These are phyloP conservation scores for Ceratobasidium sp. DNA, from an alignment of 1,284 basidiomycete species.

Conservation along the genomic window DNA sequence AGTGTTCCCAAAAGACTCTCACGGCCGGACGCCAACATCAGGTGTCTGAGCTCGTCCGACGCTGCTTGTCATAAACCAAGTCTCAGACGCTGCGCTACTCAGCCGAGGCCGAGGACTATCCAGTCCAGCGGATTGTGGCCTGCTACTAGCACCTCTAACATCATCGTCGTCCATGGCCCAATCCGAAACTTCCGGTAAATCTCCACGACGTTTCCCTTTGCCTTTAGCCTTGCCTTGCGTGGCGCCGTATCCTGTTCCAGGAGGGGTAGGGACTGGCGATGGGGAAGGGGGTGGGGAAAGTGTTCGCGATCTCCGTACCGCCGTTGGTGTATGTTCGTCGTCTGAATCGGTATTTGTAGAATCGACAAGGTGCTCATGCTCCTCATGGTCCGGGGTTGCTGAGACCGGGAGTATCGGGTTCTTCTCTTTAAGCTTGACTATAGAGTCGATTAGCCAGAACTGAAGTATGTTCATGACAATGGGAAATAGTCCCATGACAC, in stretches of 20 bases:
- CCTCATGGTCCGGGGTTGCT: conserved; percentile 4
- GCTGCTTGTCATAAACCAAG: conserved; percentile 36
- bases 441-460: conserved; percentile 89
- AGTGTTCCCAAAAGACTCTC: neutral
- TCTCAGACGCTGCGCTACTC: conserved; percentile 27
- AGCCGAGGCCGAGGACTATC: conserved; percentile 22
- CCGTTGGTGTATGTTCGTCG: conserved; percentile 7
- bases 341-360: conserved; percentile 15
- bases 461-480: conserved; percentile 92
- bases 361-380: conserved; percentile 39
- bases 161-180: conserved; percentile 43
- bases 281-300: conserved; percentile 44
- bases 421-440: conserved; percentile 65
- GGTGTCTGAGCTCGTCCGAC: conserved; percentile 31
- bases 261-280: conserved; percentile 41
- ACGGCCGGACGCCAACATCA: neutral
- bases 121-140: neutral
- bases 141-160: neutral
- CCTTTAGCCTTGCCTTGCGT: conserved; percentile 38
- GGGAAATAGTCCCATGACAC: conserved; percentile 93
- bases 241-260: conserved; percentile 39
- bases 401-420: neutral
- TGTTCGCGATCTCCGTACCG: conserved; percentile 4
- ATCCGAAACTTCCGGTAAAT: conserved; percentile 31
- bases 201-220: conserved; percentile 26